A percentile compares a stretch with the other conserved stretches of the same genome.
These are phyloP conservation scores for Venturia oleaginea DNA, from an alignment of 2,329 filamentous ascomycete genomes.

Conservation along the genomic window DNA sequence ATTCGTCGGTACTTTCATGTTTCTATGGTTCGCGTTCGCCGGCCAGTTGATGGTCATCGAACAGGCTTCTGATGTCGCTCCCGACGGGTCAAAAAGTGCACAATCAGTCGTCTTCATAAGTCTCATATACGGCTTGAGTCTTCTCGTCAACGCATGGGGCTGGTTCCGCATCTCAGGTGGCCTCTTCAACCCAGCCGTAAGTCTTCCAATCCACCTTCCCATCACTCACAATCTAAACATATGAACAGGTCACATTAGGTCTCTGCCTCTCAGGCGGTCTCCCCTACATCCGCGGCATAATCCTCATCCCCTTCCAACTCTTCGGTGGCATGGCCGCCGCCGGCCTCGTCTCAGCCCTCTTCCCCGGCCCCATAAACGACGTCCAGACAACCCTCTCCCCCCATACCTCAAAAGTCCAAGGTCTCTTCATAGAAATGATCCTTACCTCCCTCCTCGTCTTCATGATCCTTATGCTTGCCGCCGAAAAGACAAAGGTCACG, in stretches of 20 bases:
- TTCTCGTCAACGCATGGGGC: conserved; percentile 11
- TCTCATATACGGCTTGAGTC: conserved; percentile 19
- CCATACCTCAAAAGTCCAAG: conserved; percentile 34
- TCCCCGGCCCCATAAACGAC: conserved; percentile 35
- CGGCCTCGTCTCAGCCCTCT: conserved; percentile 34
- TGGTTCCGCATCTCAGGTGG: conserved; percentile 14
- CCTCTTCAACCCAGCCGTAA: conserved; percentile 24
- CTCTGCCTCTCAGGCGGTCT: conserved; percentile 30
- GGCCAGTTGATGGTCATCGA: conserved; percentile 31
- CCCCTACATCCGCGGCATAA: conserved; percentile 22
- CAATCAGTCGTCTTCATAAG: conserved; percentile 25
- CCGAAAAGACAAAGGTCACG: conserved; percentile 34
- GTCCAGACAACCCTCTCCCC: conserved; percentile 34
- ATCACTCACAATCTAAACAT: conserved; percentile 23
- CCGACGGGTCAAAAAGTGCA: conserved; percentile 10
- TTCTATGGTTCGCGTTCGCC: conserved; percentile 32
- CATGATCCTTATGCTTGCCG: conserved; percentile 28
- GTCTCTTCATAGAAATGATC: conserved; percentile 42
- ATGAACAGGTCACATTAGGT: conserved; percentile 26
- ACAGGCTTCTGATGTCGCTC: conserved; percentile 9
- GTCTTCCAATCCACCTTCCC: conserved; percentile 16
- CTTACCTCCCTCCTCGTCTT: conserved; percentile 35
- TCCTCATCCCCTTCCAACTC: conserved; percentile 27
- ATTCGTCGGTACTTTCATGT: conserved; percentile 38
- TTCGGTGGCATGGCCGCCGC: conserved; percentile 30